Base-by-base conservation (phyloP, 2,329 filamentous ascomycete genomes). In the Botrytis paeoniae region DNA sequence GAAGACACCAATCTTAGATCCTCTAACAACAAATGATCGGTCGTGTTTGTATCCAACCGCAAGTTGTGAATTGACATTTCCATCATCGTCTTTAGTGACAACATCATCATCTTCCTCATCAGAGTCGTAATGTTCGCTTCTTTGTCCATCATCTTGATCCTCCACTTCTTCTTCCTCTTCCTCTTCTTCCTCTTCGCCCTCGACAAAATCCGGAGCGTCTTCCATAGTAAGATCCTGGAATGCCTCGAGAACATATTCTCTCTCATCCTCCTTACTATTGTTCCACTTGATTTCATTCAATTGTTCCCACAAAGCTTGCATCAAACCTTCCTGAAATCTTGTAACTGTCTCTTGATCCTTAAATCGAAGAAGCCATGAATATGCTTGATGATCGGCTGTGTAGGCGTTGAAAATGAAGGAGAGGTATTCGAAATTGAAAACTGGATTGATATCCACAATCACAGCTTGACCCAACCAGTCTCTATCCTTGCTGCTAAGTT, bases 381-480 rank as follows among this genome's bases (percentile, higher is more conserved):
- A 97, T 7, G 96, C 95, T 2, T 92, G 93, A 2, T 95, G 94
- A 82, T 98, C 93, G 51, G 91, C 88, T 22, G 92, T 89, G 81
- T 97, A 98, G 81, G 98, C 94, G 80, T 99, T 99, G 87, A 99
- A 99, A 80, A 99, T 98, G 81, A 98, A 98, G 0, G 95, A 98
- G n/a, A 97, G 86, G 79, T 95, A 98, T 82, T 99, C 96, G 77
- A 98, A 98, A 83, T 98, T 98, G 86, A 98, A 99, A 32, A 99
- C 95, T 0, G 96, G 96, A 79, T 98, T 98, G 82, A 98, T 94
- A 78, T 99, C 96, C 10, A 93, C 92, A 43, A 94, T 86, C 43
- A 99, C 89, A 3, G 92, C 88, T 76, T 97, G 93, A 35, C 94
- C 94, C 3, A 99, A 85, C 93, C 94, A 98, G 71, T 95, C 90